phyloP scores from a whole-genome alignment of 2,329 filamentous ascomycete genomes.

The Penicillium verrucosum region DNA sequence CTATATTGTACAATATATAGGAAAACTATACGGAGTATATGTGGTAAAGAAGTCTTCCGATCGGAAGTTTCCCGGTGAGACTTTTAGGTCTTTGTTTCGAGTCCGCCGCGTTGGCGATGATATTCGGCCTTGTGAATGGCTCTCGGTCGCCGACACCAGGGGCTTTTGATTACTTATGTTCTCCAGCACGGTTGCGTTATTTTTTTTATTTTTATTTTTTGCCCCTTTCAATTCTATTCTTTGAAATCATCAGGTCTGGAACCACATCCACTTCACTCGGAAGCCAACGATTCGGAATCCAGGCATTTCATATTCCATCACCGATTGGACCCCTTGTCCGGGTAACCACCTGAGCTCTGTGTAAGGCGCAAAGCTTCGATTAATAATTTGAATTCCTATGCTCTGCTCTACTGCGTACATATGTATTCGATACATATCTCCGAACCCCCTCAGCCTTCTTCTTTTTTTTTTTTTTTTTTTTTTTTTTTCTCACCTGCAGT shows the following conservation, averaged over 20 bases:
- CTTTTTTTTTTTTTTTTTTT: too few species aligned
- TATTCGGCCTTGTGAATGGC: constrained; percentile 9
- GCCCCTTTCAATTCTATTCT: not conserved
- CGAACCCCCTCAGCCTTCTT: not conserved
- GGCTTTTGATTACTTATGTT: constrained; percentile 1
- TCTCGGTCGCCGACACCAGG: constrained; percentile 9
- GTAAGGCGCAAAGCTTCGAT: constrained; percentile 6
- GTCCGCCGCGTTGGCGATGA: constrained; percentile 2
- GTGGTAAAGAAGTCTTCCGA: not conserved
- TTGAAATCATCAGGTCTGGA: constrained; percentile 1
- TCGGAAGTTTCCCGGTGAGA: constrained; percentile 7
- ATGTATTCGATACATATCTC: not conserved
- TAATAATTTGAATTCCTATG: constrained; percentile 7
- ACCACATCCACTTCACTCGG: not conserved
- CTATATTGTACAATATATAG: not conserved
- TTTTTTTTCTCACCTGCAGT: not conserved
- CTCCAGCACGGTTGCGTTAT: constrained; percentile 5
- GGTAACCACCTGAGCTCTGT: not conserved
- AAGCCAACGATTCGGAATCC: constrained; percentile 6
- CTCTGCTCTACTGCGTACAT: constrained; percentile 6
- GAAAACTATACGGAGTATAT: not conserved
- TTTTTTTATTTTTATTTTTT: not conserved
- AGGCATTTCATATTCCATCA: constrained; percentile 2
- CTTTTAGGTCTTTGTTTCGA: constrained; percentile 6
- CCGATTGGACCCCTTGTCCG: constrained; percentile 7